These are phyloP conservation scores for Exophiala calicioides DNA, from an alignment of 2,329 filamentous ascomycete genomes.

Conservation along the genomic window DNA sequence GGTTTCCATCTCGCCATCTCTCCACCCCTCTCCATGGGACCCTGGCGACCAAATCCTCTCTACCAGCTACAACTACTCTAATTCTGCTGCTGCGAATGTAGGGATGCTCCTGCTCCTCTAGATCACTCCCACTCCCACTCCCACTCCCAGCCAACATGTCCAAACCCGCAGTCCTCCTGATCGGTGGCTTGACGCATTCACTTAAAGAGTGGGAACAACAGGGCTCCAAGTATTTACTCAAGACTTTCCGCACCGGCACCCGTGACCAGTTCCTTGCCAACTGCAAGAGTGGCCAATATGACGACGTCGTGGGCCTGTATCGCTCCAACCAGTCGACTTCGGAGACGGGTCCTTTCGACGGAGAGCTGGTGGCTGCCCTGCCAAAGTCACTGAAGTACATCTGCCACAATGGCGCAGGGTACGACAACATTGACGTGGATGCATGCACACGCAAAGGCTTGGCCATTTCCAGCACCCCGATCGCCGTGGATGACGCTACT, in stretches of 20 bases:
- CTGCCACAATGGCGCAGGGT: slow-evolving; percentile 60
- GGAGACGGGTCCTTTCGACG: slow-evolving; percentile 51
- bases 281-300: slow-evolving; percentile 56
- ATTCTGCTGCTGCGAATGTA: too few relatives aligned
- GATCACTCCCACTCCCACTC: not conserved
- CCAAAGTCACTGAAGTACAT: slow-evolving; percentile 51
- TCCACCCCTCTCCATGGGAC: not conserved
- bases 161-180: slow-evolving; percentile 43
- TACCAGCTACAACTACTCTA: too few relatives aligned
- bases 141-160: slow-evolving; percentile 22
- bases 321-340: slow-evolving; percentile 60
- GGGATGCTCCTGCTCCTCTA: slow-evolving; percentile 1
- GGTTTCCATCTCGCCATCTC: not conserved
- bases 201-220: slow-evolving; percentile 47
- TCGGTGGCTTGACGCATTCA: slow-evolving; percentile 46
- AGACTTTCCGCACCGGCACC: slow-evolving; percentile 57
- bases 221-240: slow-evolving; percentile 42
- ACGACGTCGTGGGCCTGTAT: slow-evolving; percentile 59
- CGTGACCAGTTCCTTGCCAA: slow-evolving; percentile 58
- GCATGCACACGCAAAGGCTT: slow-evolving; percentile 52
- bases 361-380: slow-evolving; percentile 48
- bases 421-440: slow-evolving; percentile 61
- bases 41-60: too few relatives aligned
- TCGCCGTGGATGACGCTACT: slow-evolving; percentile 50
- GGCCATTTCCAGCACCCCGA: slow-evolving; percentile 47